These are phyloP conservation scores for Fraxinus pennsylvanica DNA, from an alignment of 257 asterid species.

Conservation along the genomic window DNA sequence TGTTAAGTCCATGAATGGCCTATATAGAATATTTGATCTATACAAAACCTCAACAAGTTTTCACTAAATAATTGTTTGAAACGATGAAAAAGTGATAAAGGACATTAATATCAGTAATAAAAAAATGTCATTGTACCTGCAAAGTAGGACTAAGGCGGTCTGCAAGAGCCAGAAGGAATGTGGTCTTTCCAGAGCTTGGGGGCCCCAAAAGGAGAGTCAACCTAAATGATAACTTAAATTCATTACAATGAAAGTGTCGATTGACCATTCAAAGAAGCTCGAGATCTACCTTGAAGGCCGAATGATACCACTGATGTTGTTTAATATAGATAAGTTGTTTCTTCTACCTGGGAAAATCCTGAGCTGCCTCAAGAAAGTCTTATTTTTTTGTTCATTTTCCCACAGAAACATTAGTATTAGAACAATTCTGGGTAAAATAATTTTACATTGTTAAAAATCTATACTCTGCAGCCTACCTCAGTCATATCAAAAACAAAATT, in stretches of 20 bases:
- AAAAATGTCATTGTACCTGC: constrained; percentile 44
- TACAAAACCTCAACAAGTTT: neutral
- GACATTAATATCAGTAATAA: neutral
- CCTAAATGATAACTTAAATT: constrained; percentile 39
- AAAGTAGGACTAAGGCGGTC: constrained; percentile 62
- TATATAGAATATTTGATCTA: neutral
- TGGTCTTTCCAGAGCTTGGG: constrained; percentile 87
- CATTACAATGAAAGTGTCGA: constrained; percentile 18
- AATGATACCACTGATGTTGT: constrained; percentile 59
- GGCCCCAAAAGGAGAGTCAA: constrained; percentile 82
- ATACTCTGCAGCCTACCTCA: constrained; percentile 47
- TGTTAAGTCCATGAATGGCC: neutral
- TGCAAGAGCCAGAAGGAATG: constrained; percentile 80
- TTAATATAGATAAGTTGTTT: constrained; percentile 51
- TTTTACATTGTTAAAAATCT: constrained; percentile 6
- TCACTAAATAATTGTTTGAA: constrained; percentile 6
- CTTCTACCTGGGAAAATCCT: constrained; percentile 56
- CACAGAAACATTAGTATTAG: constrained; percentile 24
- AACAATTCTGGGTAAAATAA: neutral
- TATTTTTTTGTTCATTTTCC: constrained; percentile 9
- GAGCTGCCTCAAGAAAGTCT: constrained; percentile 62
- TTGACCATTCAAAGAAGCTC: constrained; percentile 8
- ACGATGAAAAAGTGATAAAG: constrained; percentile 2
- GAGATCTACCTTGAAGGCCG: constrained; percentile 58
- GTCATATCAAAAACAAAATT: constrained; percentile 68